Conservation (phyloP, 2,329 filamentous ascomycete species). For the Penicillium sp. region DNA sequence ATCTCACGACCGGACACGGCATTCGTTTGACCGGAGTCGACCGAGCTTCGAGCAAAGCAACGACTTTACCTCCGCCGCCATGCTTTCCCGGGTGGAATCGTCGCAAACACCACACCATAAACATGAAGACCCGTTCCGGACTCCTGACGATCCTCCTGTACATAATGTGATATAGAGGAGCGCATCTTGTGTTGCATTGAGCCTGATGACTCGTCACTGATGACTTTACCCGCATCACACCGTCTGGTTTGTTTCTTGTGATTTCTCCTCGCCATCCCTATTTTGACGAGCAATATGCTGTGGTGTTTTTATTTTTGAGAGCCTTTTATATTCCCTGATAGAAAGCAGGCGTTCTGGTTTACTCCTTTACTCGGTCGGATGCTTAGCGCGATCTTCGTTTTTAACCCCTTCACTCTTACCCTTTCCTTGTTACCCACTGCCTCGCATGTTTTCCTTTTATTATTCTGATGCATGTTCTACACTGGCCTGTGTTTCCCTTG, state of each 20-base stretch:
- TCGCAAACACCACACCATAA: slow-evolving; percentile 42
- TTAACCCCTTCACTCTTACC: slow-evolving; percentile 12
- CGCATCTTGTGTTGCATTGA: slow-evolving; percentile 24
- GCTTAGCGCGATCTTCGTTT: slow-evolving; percentile 28
- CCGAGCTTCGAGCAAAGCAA: slow-evolving; percentile 82
- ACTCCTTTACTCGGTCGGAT: slow-evolving; percentile 30
- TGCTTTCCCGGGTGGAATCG: slow-evolving; percentile 80
- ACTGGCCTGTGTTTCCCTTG: slow-evolving; percentile 21
- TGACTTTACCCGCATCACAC: slow-evolving; percentile 25
- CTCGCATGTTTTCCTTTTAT: not conserved
- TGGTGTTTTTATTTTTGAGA: slow-evolving; percentile 29
- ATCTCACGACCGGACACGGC: slow-evolving; percentile 82
- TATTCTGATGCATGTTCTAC: slow-evolving; percentile 16
- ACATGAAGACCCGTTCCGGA: slow-evolving; percentile 34
- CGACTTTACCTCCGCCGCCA: slow-evolving; percentile 87
- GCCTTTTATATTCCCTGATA: slow-evolving; percentile 39
- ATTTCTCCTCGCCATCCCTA: slow-evolving; percentile 13
- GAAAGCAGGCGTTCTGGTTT: slow-evolving; percentile 40
- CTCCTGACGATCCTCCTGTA: slow-evolving; percentile 32
- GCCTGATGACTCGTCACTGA: slow-evolving; percentile 29
- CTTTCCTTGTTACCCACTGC: slow-evolving; percentile 5
- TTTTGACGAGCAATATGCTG: slow-evolving; percentile 26
- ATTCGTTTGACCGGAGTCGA: slow-evolving; percentile 81
- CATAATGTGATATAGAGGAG: slow-evolving; percentile 32
- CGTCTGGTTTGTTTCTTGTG: slow-evolving; percentile 34